Percentiles rank a stretch among this genome's conserved stretches.
Conservation (phyloP, 1,139 yeast species). For the Lodderomyces metapsilosis region DNA sequence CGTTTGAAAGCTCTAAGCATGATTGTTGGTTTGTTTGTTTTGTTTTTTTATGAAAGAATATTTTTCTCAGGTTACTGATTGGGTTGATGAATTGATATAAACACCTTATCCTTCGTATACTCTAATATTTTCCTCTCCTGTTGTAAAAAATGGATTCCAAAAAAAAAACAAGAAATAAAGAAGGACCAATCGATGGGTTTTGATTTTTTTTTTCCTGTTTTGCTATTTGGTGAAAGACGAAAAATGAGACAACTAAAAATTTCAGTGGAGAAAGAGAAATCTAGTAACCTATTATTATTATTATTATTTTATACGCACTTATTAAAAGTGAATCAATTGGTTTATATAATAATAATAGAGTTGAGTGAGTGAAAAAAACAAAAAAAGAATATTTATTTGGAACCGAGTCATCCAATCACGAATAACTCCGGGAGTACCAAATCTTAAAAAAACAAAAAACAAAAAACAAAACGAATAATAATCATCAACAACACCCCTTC, state of each 20-base stretch:
- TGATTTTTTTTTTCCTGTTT: background rate
- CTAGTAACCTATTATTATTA: too few species aligned
- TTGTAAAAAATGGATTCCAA: background rate
- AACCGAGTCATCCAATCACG: background rate
- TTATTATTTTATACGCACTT: too few species aligned
- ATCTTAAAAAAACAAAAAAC: background rate
- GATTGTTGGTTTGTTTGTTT: slow-evolving; percentile 2
- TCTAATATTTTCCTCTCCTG: background rate
- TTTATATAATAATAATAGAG: too few species aligned
- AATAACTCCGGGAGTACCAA: background rate
- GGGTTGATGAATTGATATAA: background rate
- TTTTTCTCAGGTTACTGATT: background rate
- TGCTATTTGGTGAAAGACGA: too few species aligned
- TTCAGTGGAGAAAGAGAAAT: slow-evolving; percentile 1
- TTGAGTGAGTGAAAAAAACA: too few species aligned
- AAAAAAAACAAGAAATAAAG: background rate
- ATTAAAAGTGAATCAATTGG: too few species aligned
- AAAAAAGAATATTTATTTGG: background rate
- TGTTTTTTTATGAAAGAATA: background rate
- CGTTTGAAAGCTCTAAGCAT: slow-evolving; percentile 49
- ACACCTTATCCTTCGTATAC: background rate
- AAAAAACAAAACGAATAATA: too few species aligned
- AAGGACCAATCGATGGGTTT: background rate
- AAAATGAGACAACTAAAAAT: background rate
- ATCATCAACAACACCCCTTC: too few species aligned